Conservation (phyloP, 805 yeast genomes). For the Ogataea paraovalis region DNA sequence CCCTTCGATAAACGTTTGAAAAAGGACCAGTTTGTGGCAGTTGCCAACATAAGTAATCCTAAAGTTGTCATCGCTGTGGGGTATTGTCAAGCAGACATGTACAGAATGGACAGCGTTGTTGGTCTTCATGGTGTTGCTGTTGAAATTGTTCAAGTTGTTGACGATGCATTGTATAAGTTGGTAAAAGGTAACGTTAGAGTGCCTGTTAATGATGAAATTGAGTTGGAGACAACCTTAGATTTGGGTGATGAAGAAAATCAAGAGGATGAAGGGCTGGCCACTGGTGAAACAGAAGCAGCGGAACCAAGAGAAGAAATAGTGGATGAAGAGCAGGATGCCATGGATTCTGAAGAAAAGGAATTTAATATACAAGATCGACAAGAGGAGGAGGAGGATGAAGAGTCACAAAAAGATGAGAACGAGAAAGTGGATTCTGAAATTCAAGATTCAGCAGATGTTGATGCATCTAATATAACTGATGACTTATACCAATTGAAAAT, state of each 20-base stretch:
- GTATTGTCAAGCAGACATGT: slow-evolving; percentile 46
- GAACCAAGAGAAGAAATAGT: slow-evolving; percentile 22
- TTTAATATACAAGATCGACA: background rate
- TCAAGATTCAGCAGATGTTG: background rate
- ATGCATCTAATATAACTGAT: slow-evolving; percentile 27
- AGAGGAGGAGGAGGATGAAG: slow-evolving; percentile 1
- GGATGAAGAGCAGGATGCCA: slow-evolving; percentile 10
- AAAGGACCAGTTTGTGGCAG: slow-evolving; percentile 63
- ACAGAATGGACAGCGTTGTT: slow-evolving; percentile 40
- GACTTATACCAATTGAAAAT: slow-evolving; percentile 39
- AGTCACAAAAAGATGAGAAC: slow-evolving; percentile 4
- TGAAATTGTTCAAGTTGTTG: slow-evolving; percentile 57
- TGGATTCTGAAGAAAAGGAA: background rate
- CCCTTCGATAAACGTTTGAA: slow-evolving; percentile 50
- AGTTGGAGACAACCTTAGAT: slow-evolving; percentile 5
- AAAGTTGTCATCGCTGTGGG: slow-evolving; percentile 72
- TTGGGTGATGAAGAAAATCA: background rate
- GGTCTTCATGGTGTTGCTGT: slow-evolving; percentile 81
- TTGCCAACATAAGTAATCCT: slow-evolving; percentile 60
- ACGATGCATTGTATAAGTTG: slow-evolving; percentile 57
- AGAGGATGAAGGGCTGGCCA: slow-evolving; percentile 2
- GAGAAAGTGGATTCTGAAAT: background rate
- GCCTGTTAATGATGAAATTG: slow-evolving; percentile 38
- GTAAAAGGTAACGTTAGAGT: slow-evolving; percentile 44
- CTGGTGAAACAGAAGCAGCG: slow-evolving; percentile 11